Base-by-base conservation (phyloP, 108 stramenopile genomes). In the Fragilaria crotonensis region DNA sequence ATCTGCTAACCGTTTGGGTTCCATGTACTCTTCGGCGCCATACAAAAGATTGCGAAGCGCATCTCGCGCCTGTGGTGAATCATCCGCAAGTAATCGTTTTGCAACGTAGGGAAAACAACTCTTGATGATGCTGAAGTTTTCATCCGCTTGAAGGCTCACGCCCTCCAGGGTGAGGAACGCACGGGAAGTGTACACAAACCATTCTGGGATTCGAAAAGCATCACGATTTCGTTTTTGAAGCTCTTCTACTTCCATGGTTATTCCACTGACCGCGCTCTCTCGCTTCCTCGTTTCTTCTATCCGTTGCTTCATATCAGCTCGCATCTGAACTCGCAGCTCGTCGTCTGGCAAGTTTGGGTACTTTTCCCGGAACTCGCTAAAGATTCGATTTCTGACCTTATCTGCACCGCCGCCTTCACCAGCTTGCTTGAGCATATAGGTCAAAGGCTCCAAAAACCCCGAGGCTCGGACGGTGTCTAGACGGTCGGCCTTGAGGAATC, bases 161-260 rank as follows among this genome's bases (percentile, higher is more conserved):
- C 85, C 85, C 63, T 86, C 85, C 9, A 86, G 71, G n/a, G 85
- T 86, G 21, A 73, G 46, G 52, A 86, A 86, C 5, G 85, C 85
- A 19, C 81, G 65, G 18, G 73, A 71, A 47, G 72, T 79, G 51
- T 83, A 83, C 23, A 83, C 62, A 45, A 83, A 79, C 61, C 72
- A 83, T 27, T 72, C 71, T 27, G 82, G 81, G 52, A 83, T 70
- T 14, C 67, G 48, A 59, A 83, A 83, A 3, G 70, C 72, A 61
- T 79, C 76, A 22, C 65, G 63, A 49, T 83, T 83, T 45, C 60
- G 63, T 21, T 66, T 63, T 45, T 76, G 72, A 62, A 83, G 53
- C 28, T 77, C 67, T 66, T 83, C 82, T 11, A 83, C 71, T 47
- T 79, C 64, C 45, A 64, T 68, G 9, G 78, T 77, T 2, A 80